Conservation (phyloP, 1,284 basidiomycete genomes). For the Xerocomus minutiporus region DNA sequence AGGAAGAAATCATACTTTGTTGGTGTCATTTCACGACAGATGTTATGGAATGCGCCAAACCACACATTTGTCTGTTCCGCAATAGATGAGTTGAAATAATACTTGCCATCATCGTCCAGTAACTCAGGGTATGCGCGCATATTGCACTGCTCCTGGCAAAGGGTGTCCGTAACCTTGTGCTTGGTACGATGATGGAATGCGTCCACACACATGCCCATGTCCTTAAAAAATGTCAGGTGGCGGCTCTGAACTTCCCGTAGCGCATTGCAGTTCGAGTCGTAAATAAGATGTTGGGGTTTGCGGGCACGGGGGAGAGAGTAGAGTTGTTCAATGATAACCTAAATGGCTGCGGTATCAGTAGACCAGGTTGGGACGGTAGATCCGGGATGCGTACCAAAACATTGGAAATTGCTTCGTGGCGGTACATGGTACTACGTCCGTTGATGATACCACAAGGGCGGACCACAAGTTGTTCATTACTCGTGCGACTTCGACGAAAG, state of each 20-base stretch:
- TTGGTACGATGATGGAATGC: background rate
- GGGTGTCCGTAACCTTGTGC: background rate
- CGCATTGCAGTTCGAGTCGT: background rate
- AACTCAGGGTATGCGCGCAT: background rate
- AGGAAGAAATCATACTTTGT: background rate
- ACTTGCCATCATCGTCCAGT: background rate
- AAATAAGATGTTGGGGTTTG: background rate
- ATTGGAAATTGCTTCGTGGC: background rate
- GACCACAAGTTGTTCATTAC: background rate
- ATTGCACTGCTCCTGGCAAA: background rate
- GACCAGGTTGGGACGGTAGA: too few relatives aligned
- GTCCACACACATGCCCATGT: background rate
- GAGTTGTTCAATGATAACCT: background rate
- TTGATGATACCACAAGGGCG: background rate
- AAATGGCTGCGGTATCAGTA: too few relatives aligned
- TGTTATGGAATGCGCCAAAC: background rate
- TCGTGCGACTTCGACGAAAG: background rate
- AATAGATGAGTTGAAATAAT: background rate
- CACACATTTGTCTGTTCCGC: background rate
- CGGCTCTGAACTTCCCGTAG: background rate
- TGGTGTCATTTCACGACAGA: background rate
- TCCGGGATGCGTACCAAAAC: background rate
- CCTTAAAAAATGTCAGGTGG: background rate
- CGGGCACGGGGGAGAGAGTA: background rate
- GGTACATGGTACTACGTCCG: background rate